Evolutionary conservation across 176 grass and related monocot genomes (phyloP), one percentile per base, ranked within the genome.

Genomic region (Paspalum notatum): DNA sequence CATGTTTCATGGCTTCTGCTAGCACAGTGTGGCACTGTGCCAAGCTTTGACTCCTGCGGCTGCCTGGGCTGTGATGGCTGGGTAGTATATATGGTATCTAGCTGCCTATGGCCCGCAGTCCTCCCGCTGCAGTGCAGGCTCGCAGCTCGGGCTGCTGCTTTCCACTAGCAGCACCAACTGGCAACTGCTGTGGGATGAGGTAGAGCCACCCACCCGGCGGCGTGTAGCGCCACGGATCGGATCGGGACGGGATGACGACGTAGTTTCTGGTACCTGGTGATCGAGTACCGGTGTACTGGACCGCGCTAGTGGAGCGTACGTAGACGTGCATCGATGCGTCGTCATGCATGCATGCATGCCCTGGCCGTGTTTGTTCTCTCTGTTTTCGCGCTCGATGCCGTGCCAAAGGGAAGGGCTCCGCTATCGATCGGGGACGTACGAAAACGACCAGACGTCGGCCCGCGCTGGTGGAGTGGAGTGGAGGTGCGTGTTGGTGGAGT

Each of bases 371-470:
- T 39, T 44, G 14, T 66, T 22, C 62, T 75, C 76, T 80, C 68
- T 67, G 59, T 49, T 74, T 74, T 74, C 60, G 68, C 41, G 76
- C 46, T 45, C 4, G 73, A 76, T 77, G 66, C 73, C 39, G 55
- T 24, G 72, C 72, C 82, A 82, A 82, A 65, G 65, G 55, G 71
- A 64, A 48, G 18, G 21, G 61, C 20, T 4, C 12, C 16, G 6
- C 6, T 32, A 54, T 54, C 52, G 52, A 43, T 43, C 42, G 52
- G 20, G 51, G 32, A 32, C 2, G 3, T 1, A 9, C 26, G 87
- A 80, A 82, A 89, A 82, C 73, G 82, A 82, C 82, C n/a, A 13
- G 77, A 89, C 87, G n/a, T n/a, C n/a, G 71, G 45, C 7, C 2
- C 9, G 40, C 10, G 39, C 1, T 22, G 13, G 54, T 59, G 49